Conservation (phyloP, 345 rosid genomes). For the Eutrema yunnanense region DNA sequence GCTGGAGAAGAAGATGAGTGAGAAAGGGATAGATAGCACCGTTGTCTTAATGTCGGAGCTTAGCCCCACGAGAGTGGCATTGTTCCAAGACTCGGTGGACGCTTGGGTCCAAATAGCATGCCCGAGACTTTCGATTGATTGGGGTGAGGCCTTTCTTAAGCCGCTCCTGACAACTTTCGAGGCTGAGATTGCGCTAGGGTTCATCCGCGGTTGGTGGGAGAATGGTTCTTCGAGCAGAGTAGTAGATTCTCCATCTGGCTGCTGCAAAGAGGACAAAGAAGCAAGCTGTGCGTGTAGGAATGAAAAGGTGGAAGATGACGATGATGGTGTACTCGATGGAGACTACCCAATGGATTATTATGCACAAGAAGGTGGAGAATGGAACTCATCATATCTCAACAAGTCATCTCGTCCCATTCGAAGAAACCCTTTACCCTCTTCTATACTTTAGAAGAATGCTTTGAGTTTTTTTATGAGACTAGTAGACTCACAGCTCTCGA, state of each 20-base stretch:
- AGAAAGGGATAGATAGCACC: constrained; percentile 48
- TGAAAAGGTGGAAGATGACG: constrained; percentile 16
- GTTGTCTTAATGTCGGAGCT: constrained; percentile 86
- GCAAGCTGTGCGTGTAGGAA: constrained; percentile 32
- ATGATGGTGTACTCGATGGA: constrained; percentile 29
- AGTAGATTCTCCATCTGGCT: constrained; percentile 9
- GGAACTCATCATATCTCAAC: constrained; percentile 85
- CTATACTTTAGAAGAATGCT: constrained; percentile 8
- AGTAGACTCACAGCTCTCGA: too few relatives aligned
- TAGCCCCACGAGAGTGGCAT: constrained; percentile 56
- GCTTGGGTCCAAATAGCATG: constrained; percentile 98
- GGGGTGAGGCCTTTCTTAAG: constrained; percentile 89
- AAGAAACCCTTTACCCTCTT: constrained; percentile 27
- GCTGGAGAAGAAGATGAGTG: constrained; percentile 70
- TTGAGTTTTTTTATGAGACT: neutral
- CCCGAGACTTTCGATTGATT: constrained; percentile 88
- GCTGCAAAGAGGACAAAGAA: constrained; percentile 21
- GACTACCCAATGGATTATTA: constrained; percentile 96
- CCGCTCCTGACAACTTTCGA: constrained; percentile 83
- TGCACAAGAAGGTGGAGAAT: constrained; percentile 92
- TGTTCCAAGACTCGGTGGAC: constrained; percentile 83
- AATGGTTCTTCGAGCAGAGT: constrained; percentile 22
- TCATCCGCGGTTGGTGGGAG: constrained; percentile 86
- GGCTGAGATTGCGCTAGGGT: constrained; percentile 80
- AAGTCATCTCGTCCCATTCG: constrained; percentile 45